Base-by-base conservation (phyloP, 441 rosid species). In the Mallotus repandus region DNA sequence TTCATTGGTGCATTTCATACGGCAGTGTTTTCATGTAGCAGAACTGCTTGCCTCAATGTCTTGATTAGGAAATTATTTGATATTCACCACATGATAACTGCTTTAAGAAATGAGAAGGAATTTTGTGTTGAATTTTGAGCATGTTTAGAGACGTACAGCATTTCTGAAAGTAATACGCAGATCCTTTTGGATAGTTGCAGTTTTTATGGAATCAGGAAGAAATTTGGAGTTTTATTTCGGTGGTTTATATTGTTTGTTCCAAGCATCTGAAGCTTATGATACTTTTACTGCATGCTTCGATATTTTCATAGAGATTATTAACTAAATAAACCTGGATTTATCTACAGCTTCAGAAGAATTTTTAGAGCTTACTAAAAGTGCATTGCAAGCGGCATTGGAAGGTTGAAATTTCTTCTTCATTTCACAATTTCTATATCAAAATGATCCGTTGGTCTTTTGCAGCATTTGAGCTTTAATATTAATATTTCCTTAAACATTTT, bases 361-460 rank as follows among this genome's bases (percentile, higher is more conserved):
- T 86, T 83, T 96, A 90, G 98, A 93, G 84, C 98, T 93, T 49
- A 89, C 94, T 7, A 93, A 92, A 81, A 93, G 97, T 79, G 92
- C 98, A 18, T 81, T 93, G 76, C 86, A 87, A 82, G 99, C 98
- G 2, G 92, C 97, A 66, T 81, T 93, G 74, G 97, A 93, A 96
- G 98, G 97, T 96, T 70, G 66, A 38, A 15, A 46, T 52, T 60
- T 43, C 64, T 10, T 7, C 57, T 43, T 63, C 45, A 18, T 50
- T 71, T 53, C 5, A 49, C 68, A 66, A 60, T 66, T 74, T 61
- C 19, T 66, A 25, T 29, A 41, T 63, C 72, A 52, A 25, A 61
- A 48, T 75, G 64, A 45, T 48, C 13, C 49, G 22, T 71, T 52
- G 62, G 67, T 46, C 29, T 43, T 43, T 73, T 56, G 48, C 35